phyloP scores from a whole-genome alignment of 2,329 filamentous ascomycete species.

The Claviceps cyperi region DNA sequence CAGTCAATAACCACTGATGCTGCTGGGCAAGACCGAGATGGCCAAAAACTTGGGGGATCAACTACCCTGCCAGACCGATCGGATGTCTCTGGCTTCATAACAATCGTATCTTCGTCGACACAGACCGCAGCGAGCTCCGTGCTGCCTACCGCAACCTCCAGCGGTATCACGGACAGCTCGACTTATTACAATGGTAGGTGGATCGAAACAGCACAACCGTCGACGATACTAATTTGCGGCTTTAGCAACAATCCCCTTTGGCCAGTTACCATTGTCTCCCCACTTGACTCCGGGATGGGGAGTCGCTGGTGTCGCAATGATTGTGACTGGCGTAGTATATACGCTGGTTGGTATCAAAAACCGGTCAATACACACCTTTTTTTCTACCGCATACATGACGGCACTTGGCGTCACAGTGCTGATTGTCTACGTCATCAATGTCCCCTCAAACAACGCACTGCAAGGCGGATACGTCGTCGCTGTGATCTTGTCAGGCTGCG shows the following conservation, averaged over 20 bases:
- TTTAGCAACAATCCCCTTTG: conserved; percentile 30
- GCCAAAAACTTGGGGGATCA: not conserved
- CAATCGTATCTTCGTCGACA: conserved; percentile 1
- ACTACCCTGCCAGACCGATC: not conserved
- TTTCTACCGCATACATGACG: conserved; percentile 62
- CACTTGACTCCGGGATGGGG: conserved; percentile 67
- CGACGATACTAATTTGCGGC: conserved; percentile 2
- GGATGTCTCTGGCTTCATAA: not conserved
- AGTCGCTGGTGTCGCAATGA: conserved; percentile 61
- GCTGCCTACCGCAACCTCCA: conserved; percentile 5
- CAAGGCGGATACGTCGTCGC: conserved; percentile 84
- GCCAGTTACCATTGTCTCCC: conserved; percentile 56
- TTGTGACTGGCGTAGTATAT: conserved; percentile 57
- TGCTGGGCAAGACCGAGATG: not conserved
- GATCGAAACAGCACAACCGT: not conserved
- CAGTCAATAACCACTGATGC: conserved; percentile 1
- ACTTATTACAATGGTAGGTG: conserved; percentile 21
- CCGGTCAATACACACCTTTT: conserved; percentile 61
- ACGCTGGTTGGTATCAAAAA: conserved; percentile 73
- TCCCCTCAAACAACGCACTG: conserved; percentile 57
- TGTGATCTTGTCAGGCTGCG: conserved; percentile 52
- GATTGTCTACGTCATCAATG: conserved; percentile 77
- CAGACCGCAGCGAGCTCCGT: not conserved
- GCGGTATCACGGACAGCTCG: conserved; percentile 13
- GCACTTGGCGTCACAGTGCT: conserved; percentile 65